Evolutionary conservation across 768 basidiomycete species (phyloP).

Genomic region (Auriscalpium microsporum): DNA sequence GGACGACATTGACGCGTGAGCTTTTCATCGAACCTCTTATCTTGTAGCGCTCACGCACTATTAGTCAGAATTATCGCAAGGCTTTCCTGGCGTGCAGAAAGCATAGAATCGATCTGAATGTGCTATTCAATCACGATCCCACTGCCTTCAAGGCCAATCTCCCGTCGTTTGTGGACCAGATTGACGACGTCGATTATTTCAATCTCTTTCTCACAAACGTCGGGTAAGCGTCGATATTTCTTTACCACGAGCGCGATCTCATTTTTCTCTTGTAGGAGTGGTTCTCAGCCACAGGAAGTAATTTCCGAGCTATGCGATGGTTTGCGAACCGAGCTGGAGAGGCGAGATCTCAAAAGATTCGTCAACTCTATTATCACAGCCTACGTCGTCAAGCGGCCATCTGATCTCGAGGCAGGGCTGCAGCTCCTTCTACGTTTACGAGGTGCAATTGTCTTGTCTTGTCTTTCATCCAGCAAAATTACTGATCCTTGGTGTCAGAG

Average conservation of each 20-base stretch:
- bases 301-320: slow-evolving; percentile 70
- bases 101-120: slow-evolving; percentile 85
- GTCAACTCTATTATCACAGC: slow-evolving; percentile 89
- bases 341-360: slow-evolving; percentile 64
- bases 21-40: background rate
- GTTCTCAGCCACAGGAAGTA: slow-evolving; percentile 45
- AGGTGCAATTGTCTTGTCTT: slow-evolving; percentile 37
- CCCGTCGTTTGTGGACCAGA: slow-evolving; percentile 67
- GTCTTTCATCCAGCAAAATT: background rate
- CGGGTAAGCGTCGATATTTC: slow-evolving; percentile 41
- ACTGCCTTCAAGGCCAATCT: slow-evolving; percentile 55
- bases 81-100: slow-evolving; percentile 89
- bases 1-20: slow-evolving; percentile 55
- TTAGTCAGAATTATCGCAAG: slow-evolving; percentile 68
- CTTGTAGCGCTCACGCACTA: background rate
- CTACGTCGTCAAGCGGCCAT: slow-evolving; percentile 84
- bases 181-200: slow-evolving; percentile 84
- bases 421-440: slow-evolving; percentile 65
- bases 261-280: slow-evolving; percentile 38
- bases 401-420: slow-evolving; percentile 84
- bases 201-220: slow-evolving; percentile 85
- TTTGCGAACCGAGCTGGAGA: slow-evolving; percentile 64
- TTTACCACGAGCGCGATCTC: background rate
- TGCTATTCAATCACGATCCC: slow-evolving; percentile 80
- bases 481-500: slow-evolving; percentile 24